Evolutionary conservation across 352 stramenopile genomes (phyloP).

Genomic region (Globisporangium spiculum): DNA sequence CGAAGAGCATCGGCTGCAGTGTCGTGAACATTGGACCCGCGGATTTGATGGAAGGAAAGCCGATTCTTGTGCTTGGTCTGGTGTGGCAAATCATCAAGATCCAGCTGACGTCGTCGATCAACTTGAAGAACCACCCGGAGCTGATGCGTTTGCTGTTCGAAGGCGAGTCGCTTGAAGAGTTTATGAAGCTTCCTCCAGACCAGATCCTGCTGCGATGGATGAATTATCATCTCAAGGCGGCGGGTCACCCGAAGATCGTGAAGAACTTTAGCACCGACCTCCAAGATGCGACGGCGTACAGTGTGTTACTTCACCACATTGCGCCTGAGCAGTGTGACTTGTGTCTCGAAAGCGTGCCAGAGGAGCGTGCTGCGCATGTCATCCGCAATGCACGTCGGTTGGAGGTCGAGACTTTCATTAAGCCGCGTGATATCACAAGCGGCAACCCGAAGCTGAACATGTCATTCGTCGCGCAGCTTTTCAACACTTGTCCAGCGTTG

Average conservation of each 20-base stretch:
- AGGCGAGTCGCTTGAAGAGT: constrained; percentile 85
- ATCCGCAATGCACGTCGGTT: constrained; percentile 83
- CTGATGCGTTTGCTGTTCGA: constrained; percentile 83
- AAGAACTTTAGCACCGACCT: constrained; percentile 82
- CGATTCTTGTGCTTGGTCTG: constrained; percentile 89
- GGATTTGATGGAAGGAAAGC: constrained; percentile 80
- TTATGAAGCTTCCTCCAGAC: constrained; percentile 90
- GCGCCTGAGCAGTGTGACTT: constrained; percentile 69
- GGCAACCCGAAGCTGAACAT: constrained; percentile 93
- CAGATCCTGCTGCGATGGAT: constrained; percentile 92
- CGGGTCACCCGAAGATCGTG: constrained; percentile 65
- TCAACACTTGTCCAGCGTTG: constrained; percentile 89
- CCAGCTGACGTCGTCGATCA: constrained; percentile 90
- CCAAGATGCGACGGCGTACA: constrained; percentile 85
- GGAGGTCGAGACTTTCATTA: constrained; percentile 90
- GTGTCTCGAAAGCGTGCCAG: constrained; percentile 43
- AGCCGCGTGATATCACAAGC: constrained; percentile 89
- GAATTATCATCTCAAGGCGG: constrained; percentile 90
- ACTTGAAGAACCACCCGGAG: constrained; percentile 91
- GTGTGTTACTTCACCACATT: constrained; percentile 86
- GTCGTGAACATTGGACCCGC: constrained; percentile 92
- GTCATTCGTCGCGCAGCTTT: constrained; percentile 88
- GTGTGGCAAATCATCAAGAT: constrained; percentile 96
- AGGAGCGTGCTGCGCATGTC: constrained; percentile 74
- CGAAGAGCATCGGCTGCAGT: constrained; percentile 91